Conservation (phyloP, 2,329 filamentous ascomycete genomes). For the Fusarium torreyae region DNA sequence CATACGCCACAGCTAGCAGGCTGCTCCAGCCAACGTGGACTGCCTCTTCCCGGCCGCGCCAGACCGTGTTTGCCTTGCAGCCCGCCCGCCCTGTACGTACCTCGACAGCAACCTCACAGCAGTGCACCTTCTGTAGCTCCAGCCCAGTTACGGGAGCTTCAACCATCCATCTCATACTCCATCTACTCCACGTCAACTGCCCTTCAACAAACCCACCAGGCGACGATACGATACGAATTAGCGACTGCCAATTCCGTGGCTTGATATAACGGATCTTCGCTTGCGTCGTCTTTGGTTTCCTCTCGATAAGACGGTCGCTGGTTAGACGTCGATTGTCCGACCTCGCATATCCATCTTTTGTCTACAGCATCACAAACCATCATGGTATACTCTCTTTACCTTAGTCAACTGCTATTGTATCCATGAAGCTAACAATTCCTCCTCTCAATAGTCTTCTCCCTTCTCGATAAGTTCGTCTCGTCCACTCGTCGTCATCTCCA, state of each 20-base stretch:
- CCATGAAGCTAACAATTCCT: slow-evolving; percentile 51
- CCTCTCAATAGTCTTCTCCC: slow-evolving; percentile 78
- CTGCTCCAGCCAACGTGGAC: slow-evolving; percentile 42
- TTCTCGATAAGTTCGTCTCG: slow-evolving; percentile 89
- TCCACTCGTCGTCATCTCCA: slow-evolving; percentile 5
- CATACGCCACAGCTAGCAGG: slow-evolving; percentile 34
- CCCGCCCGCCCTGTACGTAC: slow-evolving; percentile 40
- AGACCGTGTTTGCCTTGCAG: slow-evolving; percentile 61
- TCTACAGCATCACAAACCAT: slow-evolving; percentile 37
- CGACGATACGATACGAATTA: slow-evolving; percentile 26
- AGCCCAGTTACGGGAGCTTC: slow-evolving; percentile 41
- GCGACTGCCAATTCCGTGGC: slow-evolving; percentile 2
- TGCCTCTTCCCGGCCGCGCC: slow-evolving; percentile 54
- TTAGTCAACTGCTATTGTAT: slow-evolving; percentile 2
- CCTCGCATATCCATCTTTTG: slow-evolving; percentile 41
- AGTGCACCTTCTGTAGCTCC: slow-evolving; percentile 43
- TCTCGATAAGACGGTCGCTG: slow-evolving; percentile 32
- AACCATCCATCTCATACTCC: slow-evolving; percentile 42
- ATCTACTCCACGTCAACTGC: slow-evolving; percentile 39
- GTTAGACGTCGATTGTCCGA: slow-evolving; percentile 46
- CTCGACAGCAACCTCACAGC: slow-evolving; percentile 33
- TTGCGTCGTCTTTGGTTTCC: slow-evolving; percentile 16
- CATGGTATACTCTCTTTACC: slow-evolving; percentile 51
- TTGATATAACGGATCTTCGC: slow-evolving; percentile 5
- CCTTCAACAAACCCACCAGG: slow-evolving; percentile 14